Percentiles rank a stretch among this genome's conserved stretches.
These are phyloP conservation scores for Amylostereum areolatum DNA, from an alignment of 1,284 basidiomycete species.

Conservation along the genomic window DNA sequence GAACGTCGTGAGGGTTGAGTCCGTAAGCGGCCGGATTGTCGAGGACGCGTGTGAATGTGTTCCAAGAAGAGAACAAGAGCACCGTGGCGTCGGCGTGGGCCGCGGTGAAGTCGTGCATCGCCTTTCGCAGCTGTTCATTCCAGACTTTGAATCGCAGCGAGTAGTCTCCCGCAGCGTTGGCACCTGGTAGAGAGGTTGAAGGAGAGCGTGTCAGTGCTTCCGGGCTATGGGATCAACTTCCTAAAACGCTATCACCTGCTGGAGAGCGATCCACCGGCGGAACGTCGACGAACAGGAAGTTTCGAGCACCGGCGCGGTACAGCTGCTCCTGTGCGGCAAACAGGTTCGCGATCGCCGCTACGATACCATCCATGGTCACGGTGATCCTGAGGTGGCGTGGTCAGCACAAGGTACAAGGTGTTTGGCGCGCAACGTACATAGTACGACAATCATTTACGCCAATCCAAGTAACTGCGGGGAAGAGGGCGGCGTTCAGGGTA, in stretches of 20 bases:
- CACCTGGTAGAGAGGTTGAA: neutral
- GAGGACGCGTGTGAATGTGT: slow-evolving; percentile 7
- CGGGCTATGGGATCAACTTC: too few species aligned
- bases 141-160: slow-evolving; percentile 26
- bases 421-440: slow-evolving; percentile 10
- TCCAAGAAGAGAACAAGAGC: slow-evolving; percentile 15
- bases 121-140: slow-evolving; percentile 32
- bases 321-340: slow-evolving; percentile 40
- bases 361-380: slow-evolving; percentile 11
- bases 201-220: too few species aligned
- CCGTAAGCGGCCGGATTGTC: slow-evolving; percentile 12
- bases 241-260: slow-evolving; percentile 27
- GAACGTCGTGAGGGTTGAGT: slow-evolving; percentile 7
- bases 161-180: slow-evolving; percentile 6
- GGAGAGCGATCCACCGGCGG: slow-evolving; percentile 52
- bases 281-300: slow-evolving; percentile 59
- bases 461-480: slow-evolving; percentile 49
- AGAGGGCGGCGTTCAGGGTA: neutral
- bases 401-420: too few species aligned
- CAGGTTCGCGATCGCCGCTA: slow-evolving; percentile 22
- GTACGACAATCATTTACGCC: slow-evolving; percentile 62
- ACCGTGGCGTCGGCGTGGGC: slow-evolving; percentile 30
- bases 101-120: slow-evolving; percentile 29
- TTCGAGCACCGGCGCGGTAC: slow-evolving; percentile 46
- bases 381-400: slow-evolving; percentile 1